Evolutionary conservation across 257 asterid genomes (phyloP).

Genomic region (Echites panduratus): DNA sequence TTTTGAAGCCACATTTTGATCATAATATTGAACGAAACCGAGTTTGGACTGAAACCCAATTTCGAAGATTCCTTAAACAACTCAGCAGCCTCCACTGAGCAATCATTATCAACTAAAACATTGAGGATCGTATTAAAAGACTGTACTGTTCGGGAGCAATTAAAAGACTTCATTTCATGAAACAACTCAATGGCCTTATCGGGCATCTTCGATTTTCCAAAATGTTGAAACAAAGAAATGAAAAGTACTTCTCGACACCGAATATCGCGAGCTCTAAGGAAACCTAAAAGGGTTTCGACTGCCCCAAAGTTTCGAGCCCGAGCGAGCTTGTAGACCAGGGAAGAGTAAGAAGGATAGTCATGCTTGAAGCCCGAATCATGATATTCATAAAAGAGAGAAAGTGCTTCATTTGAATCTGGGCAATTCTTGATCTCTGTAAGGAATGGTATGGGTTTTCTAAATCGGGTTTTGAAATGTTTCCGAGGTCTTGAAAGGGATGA

Average conservation of each 20-base stretch:
- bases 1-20: conserved; percentile 65
- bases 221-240: conserved; percentile 60
- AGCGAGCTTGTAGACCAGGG: conserved; percentile 70
- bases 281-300: conserved; percentile 46
- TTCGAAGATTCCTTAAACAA: conserved; percentile 38
- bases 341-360: conserved; percentile 79
- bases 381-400: conserved; percentile 51
- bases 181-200: conserved; percentile 57
- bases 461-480: conserved; percentile 33
- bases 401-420: conserved; percentile 44
- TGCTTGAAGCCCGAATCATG: conserved; percentile 54
- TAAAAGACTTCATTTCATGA: conserved; percentile 48
- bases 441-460: conserved; percentile 55
- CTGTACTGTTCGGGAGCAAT: conserved; percentile 54
- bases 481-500: conserved; percentile 28
- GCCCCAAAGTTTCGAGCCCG: conserved; percentile 50
- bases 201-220: conserved; percentile 49
- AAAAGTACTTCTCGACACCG: conserved; percentile 66
- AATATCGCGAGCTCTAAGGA: conserved; percentile 38
- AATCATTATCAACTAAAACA: conserved; percentile 46
- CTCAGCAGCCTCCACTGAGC: conserved; percentile 38
- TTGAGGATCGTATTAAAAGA: conserved; percentile 72
- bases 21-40: conserved; percentile 67
- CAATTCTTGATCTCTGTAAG: conserved; percentile 55
- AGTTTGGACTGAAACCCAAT: conserved; percentile 58